Evolutionary conservation across 305 asterid genomes (phyloP).

Genomic region (Solanum chacoense): DNA sequence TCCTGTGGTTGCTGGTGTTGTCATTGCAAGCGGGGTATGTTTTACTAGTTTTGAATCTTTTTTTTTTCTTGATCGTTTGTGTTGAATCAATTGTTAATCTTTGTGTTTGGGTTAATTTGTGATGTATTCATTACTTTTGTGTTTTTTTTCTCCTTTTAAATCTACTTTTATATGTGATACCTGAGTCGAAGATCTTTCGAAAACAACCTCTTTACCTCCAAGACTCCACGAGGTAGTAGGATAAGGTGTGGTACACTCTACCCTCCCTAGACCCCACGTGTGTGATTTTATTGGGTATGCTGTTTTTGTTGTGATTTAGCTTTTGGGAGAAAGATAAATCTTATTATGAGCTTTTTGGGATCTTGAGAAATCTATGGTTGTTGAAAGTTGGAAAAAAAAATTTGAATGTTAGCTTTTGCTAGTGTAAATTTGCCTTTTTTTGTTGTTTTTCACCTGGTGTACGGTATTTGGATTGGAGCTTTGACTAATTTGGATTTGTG

Average conservation of each 20-base stretch:
- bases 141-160: neutral
- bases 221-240: neutral
- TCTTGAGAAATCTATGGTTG: neutral
- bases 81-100: neutral
- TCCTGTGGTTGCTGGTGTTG: slow-evolving; percentile 91
- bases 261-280: neutral
- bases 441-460: neutral
- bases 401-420: neutral
- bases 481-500: neutral
- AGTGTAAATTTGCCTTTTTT: slow-evolving; percentile 14
- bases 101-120: neutral
- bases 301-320: neutral
- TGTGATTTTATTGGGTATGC: neutral
- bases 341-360: neutral
- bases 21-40: slow-evolving; percentile 95
- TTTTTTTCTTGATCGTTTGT: neutral
- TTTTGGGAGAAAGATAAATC: neutral
- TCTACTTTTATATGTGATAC: neutral
- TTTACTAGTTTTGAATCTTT: neutral
- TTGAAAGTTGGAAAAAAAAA: neutral
- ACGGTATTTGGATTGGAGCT: neutral
- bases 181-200: neutral
- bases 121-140: neutral
- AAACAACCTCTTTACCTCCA: neutral
- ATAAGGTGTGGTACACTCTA: neutral